Evolutionary conservation across 352 stramenopile species (phyloP), one percentile per base, ranked within the genome.

Genomic region (Phytophthora aleatoria): DNA sequence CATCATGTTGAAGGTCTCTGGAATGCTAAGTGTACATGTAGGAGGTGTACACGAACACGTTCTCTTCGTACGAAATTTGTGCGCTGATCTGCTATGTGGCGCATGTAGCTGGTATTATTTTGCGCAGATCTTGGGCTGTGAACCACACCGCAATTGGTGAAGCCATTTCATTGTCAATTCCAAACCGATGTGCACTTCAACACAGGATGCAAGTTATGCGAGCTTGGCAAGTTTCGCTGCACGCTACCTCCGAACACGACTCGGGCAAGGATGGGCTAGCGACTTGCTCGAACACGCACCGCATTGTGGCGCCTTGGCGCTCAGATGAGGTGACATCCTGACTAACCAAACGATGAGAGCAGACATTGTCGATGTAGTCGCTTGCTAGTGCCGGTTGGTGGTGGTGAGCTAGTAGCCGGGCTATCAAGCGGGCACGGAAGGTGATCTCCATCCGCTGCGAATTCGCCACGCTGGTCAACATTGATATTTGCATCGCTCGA

Each of bases 191-290:
- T 68, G 64, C 47, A 64, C 54, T 64, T 69, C 53, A 69, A 69
- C 54, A 60, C 35, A 39, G 9, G 45, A 16, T 60, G 20, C 38
- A 61, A 50, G 42, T 38, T 54, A 53, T 30, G 20, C 13, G 42
- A n/a, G 5, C 33, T 10, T 5, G 16, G 50, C 43, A 71, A 71
- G 52, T 72, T 72, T 72, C 64, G 64, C 64, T 68, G 58, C 64
- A 72, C 51, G 64, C 26, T 72, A 39, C 39, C 27, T 26, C 57
- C 63, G 24, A 44, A 51, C 44, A 62, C 44, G 16, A 36, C 63
- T 67, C 42, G 43, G 7, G 36, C 9, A 50, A 60, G 61, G 63
- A 71, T 71, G 63, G 63, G 63, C 26, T 71, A 51, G 50, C 57
- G 51, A 16, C 54, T 69, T 69, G 61, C 61, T 16, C 47, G 54